Conservation (phyloP, 352 stramenopile species). For the Globisporangium rhizosaccharum region DNA sequence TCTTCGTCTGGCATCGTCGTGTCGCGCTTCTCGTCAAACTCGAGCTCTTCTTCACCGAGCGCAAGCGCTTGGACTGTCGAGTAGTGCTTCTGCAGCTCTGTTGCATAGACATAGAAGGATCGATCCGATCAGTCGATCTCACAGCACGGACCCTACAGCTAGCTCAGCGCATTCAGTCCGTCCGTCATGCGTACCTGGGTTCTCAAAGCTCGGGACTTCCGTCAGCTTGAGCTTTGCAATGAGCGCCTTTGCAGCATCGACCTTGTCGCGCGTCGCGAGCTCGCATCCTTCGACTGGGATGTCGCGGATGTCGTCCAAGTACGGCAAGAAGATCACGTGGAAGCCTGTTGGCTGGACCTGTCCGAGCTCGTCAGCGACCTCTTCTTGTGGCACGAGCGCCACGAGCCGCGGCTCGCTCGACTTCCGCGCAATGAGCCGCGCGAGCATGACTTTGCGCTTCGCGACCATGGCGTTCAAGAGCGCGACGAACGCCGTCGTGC, state of each 20-base stretch:
- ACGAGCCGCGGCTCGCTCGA: slow-evolving; percentile 73
- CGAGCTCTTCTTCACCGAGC: slow-evolving; percentile 60
- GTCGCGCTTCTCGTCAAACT: slow-evolving; percentile 76
- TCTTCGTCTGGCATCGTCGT: slow-evolving; percentile 68
- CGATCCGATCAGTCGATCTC: neutral
- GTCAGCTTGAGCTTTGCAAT: slow-evolving; percentile 68
- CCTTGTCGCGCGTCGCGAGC: slow-evolving; percentile 40
- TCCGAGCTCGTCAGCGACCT: slow-evolving; percentile 68
- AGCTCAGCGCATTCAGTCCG: neutral
- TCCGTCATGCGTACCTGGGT: slow-evolving; percentile 38
- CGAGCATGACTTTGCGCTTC: slow-evolving; percentile 62
- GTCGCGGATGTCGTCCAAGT: slow-evolving; percentile 77
- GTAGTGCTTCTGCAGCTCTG: slow-evolving; percentile 86
- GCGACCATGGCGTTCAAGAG: slow-evolving; percentile 60
- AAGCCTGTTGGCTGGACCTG: slow-evolving; percentile 78
- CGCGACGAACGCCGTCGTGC: slow-evolving; percentile 59
- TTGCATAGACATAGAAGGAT: neutral
- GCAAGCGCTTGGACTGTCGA: slow-evolving; percentile 73
- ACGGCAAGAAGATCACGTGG: slow-evolving; percentile 73
- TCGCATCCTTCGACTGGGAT: slow-evolving; percentile 35
- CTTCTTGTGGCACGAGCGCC: slow-evolving; percentile 70
- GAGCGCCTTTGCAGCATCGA: slow-evolving; percentile 57
- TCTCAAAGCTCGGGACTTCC: slow-evolving; percentile 77
- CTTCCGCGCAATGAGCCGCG: slow-evolving; percentile 65
- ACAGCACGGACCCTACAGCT: neutral